Base-by-base conservation (phyloP, 495 filamentous ascomycete species). In the Penicillium paradoxum region DNA sequence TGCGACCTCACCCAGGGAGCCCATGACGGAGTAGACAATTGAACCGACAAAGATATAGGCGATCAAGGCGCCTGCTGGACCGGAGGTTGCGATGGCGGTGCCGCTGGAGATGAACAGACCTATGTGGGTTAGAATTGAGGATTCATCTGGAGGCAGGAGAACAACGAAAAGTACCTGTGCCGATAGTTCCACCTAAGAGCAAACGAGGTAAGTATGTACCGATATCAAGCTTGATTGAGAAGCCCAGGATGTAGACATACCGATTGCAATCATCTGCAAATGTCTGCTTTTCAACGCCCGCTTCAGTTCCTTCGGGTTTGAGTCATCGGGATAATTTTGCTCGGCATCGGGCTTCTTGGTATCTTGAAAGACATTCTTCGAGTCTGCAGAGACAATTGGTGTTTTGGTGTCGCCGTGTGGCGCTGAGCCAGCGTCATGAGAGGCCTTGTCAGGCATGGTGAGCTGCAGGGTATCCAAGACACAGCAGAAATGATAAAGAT, bases 131-230 rank as follows among this genome's bases (percentile, higher is more conserved):
- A 63, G 63, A 41, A 19, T 42, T 24, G 0, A 3, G 37, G 32
- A 14, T 18, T 36, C 19, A 3, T 44, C 41, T 6, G 44, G 13
- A 22, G 24, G 19, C 4, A 18, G 9, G 17, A 9, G 7, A 6
- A n/a, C 24, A 33, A 21, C 11, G 17, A 2, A 15, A 10, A 56
- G 45, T 51, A 63, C 85, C 86, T 14, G 85, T 89, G 44, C 85
- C 87, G 58, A 89, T 84, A 10, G 86, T 86, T 49, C 85, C 86
- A 59, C 87, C 85, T 51, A 79, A 70, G 76, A 77, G 25, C 79
- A 77, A 56, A 81, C 76, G 53, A 79, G 73, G 46, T 81, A 69
- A 50, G 82, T 76, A 77, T 73, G 29, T 22, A 5, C 9, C 1
- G 75, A 75, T 27, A 58, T 56, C 6, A 71, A 13, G 79, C 1